Percentiles rank a stretch among this genome's conserved stretches.
These are phyloP conservation scores for Cutaneotrichosporon cutaneum DNA, from an alignment of 1,284 basidiomycete species.

Conservation along the genomic window DNA sequence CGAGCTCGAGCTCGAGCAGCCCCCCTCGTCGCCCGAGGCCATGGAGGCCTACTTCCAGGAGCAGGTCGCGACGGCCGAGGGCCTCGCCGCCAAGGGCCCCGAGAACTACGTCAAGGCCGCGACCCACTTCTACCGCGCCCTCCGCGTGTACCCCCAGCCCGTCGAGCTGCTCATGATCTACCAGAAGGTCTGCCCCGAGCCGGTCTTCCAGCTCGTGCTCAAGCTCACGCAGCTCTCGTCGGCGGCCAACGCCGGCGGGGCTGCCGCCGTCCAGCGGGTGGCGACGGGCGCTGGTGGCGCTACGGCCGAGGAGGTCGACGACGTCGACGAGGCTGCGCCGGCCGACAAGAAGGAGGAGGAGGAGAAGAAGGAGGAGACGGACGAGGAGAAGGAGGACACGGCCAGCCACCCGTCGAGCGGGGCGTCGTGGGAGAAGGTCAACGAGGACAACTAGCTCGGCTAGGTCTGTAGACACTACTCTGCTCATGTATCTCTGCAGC, in stretches of 20 bases:
- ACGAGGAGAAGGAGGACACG: slow-evolving; percentile 12
- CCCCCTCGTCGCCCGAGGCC: slow-evolving; percentile 67
- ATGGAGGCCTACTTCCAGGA: slow-evolving; percentile 88
- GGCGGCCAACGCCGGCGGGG: slow-evolving; percentile 18
- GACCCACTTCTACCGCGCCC: slow-evolving; percentile 85
- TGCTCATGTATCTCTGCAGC: neutral
- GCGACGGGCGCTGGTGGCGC: slow-evolving; percentile 11
- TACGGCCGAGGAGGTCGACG: slow-evolving; percentile 12
- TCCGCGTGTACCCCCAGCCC: slow-evolving; percentile 90
- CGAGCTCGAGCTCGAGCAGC: slow-evolving; percentile 50
- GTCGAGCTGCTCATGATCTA: slow-evolving; percentile 90
- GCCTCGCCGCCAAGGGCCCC: slow-evolving; percentile 73
- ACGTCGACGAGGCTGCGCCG: slow-evolving; percentile 14
- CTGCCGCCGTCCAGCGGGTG: slow-evolving; percentile 8
- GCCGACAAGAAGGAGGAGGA: slow-evolving; percentile 6
- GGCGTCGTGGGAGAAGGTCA: slow-evolving; percentile 24
- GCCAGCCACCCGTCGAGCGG: slow-evolving; percentile 17
- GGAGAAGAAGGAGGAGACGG: slow-evolving; percentile 14
- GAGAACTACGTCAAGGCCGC: slow-evolving; percentile 75
- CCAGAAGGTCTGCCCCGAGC: slow-evolving; percentile 82
- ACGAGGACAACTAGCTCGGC: slow-evolving; percentile 16
- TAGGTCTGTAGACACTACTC: neutral
- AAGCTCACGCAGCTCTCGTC: slow-evolving; percentile 62
- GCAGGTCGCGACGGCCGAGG: slow-evolving; percentile 83
- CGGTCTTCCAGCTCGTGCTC: slow-evolving; percentile 87